Evolutionary conservation across 139 green algal genomes (phyloP).

Genomic region (Micromonas pusilla): DNA sequence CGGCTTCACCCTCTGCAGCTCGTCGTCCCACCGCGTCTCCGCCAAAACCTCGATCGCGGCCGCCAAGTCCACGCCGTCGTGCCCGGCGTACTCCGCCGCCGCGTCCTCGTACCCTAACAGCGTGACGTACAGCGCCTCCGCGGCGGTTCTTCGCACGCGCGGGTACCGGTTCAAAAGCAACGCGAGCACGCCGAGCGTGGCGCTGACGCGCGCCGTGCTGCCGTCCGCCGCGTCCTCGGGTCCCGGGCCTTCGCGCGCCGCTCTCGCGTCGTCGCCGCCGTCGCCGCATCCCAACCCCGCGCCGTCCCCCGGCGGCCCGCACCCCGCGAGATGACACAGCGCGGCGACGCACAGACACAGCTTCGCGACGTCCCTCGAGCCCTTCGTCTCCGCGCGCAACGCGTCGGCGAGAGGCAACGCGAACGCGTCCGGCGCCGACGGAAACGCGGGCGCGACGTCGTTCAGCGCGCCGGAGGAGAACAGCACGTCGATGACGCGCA

Average conservation of each 20-base stretch:
- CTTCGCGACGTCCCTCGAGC: neutral
- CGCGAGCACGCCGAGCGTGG: constrained; percentile 52
- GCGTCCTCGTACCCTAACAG: constrained; percentile 56
- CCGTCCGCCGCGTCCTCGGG: constrained; percentile 1
- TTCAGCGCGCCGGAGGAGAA: neutral
- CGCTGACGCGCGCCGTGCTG: constrained; percentile 29
- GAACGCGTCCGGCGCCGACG: neutral
- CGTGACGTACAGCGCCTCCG: constrained; percentile 75
- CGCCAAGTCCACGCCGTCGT: constrained; percentile 47
- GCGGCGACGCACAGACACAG: constrained; percentile 42
- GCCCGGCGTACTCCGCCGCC: too few species aligned
- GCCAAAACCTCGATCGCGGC: constrained; percentile 37
- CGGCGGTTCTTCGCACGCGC: constrained; percentile 38
- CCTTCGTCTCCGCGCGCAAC: neutral
- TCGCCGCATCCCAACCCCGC: too few species aligned
- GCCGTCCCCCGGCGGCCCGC: neutral
- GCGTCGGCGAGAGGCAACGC: neutral
- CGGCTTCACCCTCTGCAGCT: neutral
- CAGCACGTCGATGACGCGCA: constrained; percentile 6
- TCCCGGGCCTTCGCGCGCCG: neutral
- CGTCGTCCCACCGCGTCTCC: constrained; percentile 16
- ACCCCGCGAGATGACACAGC: constrained; percentile 37
- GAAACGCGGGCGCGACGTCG: neutral
- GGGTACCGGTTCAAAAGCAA: constrained; percentile 45
- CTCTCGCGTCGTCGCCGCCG: too few species aligned